phyloP scores from a whole-genome alignment of 176 grass and related monocot species.

The Poa pratensis region DNA sequence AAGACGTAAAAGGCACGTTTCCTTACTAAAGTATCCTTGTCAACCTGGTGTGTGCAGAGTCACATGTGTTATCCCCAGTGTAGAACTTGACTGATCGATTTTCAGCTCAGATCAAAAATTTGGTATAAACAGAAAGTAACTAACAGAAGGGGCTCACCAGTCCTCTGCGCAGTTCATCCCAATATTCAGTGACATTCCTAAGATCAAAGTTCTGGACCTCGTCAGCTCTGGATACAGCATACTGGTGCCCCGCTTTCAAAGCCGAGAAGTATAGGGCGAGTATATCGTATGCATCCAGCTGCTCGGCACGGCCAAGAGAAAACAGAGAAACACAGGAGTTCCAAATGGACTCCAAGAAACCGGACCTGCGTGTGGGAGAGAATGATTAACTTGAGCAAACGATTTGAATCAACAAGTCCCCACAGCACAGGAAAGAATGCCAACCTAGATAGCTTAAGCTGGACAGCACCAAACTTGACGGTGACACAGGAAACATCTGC shows the following conservation, averaged over 20 bases:
- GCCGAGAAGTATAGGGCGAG: constrained; percentile 69
- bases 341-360: constrained; percentile 77
- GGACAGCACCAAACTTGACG: constrained; percentile 20
- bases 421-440: neutral
- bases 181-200: constrained; percentile 64
- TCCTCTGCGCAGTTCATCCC: constrained; percentile 80
- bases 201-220: constrained; percentile 54
- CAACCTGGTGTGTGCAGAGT: constrained; percentile 57
- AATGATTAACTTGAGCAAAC: neutral
- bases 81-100: neutral
- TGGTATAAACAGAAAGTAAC: constrained; percentile 20
- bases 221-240: constrained; percentile 7
- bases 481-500: constrained; percentile 48
- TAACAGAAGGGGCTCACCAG: constrained; percentile 59
- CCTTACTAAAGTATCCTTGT: constrained; percentile 79
- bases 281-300: constrained; percentile 70
- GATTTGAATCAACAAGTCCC: constrained; percentile 8
- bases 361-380: constrained; percentile 56
- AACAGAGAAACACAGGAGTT: constrained; percentile 70
- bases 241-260: constrained; percentile 39
- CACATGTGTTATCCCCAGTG: neutral
- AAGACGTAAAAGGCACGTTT: constrained; percentile 85
- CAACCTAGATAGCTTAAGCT: constrained; percentile 57
- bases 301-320: constrained; percentile 58
- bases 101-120: constrained; percentile 17